Evolutionary conservation across 345 rosid species (phyloP).

Genomic region (Eutrema heterophyllum): DNA sequence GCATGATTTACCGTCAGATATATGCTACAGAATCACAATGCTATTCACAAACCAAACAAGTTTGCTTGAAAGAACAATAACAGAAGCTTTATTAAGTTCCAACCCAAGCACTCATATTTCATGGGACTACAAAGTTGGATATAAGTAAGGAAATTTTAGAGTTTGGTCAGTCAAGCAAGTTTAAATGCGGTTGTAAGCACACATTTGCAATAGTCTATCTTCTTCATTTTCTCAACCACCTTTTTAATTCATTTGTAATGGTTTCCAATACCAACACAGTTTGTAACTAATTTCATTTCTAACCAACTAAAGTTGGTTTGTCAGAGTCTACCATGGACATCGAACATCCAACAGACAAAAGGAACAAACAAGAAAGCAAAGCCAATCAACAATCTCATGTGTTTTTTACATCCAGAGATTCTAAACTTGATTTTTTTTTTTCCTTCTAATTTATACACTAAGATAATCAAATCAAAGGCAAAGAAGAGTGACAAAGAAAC

Average conservation of each 20-base stretch:
- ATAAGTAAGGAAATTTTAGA: not conserved
- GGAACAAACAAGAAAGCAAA: not conserved
- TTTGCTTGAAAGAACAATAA: no score
- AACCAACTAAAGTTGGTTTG: not conserved
- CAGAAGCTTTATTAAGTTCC: not conserved
- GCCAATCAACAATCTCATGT: slow-evolving; percentile 4
- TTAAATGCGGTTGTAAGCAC: not conserved
- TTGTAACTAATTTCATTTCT: slow-evolving; percentile 1
- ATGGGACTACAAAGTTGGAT: not conserved
- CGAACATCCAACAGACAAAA: not conserved
- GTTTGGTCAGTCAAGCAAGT: not conserved
- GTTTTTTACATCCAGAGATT: not conserved
- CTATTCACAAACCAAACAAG: not conserved
- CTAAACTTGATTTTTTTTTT: not conserved
- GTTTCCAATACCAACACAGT: not conserved
- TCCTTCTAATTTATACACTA: slow-evolving; percentile 22
- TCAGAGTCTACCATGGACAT: not conserved
- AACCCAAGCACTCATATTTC: not conserved
- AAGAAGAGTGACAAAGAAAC: slow-evolving; percentile 15
- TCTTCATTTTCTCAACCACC: slow-evolving; percentile 21
- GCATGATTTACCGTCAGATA: no score
- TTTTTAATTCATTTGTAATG: no score
- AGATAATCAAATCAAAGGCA: slow-evolving; percentile 20
- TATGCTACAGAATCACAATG: not conserved
- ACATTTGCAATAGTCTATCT: not conserved